Evolutionary conservation across 139 green algal species (phyloP).

Genomic region (Tetradesmus lagerheimii): DNA sequence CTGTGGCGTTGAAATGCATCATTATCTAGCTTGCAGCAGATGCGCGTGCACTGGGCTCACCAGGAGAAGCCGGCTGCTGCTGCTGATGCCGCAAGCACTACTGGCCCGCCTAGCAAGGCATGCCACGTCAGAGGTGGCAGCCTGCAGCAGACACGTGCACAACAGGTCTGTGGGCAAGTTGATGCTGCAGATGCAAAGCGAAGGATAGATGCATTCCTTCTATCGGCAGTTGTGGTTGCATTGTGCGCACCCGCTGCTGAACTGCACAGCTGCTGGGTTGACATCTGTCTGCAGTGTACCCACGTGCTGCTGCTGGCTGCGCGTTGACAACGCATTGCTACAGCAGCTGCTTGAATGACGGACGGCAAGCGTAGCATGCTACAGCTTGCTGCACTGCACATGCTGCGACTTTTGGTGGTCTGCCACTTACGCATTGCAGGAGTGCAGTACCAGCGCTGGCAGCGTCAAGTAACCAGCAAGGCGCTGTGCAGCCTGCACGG

Average conservation of each 20-base stretch:
- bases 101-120: slow-evolving; percentile 16
- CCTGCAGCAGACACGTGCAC: slow-evolving; percentile 33
- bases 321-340: neutral
- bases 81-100: slow-evolving; percentile 18
- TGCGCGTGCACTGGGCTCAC: neutral
- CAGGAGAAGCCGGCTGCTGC: slow-evolving; percentile 18
- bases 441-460: slow-evolving; percentile 55
- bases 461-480: slow-evolving; percentile 54
- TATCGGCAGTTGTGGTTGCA: too few relatives aligned
- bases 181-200: too few relatives aligned
- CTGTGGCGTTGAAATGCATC: too few relatives aligned
- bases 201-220: too few relatives aligned
- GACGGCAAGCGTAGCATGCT: too few relatives aligned
- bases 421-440: slow-evolving; percentile 39
- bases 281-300: too few relatives aligned
- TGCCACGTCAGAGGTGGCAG: neutral
- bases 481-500: slow-evolving; percentile 35
- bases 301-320: too few relatives aligned
- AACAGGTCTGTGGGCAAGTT: too few relatives aligned
- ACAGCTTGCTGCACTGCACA: neutral
- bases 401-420: neutral
- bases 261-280: too few relatives aligned
- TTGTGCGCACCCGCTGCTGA: too few relatives aligned
- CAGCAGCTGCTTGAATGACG: neutral
- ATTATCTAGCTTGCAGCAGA: too few relatives aligned